phyloP scores from a whole-genome alignment of 768 basidiomycete genomes.

The Tephrocybe sp. region DNA sequence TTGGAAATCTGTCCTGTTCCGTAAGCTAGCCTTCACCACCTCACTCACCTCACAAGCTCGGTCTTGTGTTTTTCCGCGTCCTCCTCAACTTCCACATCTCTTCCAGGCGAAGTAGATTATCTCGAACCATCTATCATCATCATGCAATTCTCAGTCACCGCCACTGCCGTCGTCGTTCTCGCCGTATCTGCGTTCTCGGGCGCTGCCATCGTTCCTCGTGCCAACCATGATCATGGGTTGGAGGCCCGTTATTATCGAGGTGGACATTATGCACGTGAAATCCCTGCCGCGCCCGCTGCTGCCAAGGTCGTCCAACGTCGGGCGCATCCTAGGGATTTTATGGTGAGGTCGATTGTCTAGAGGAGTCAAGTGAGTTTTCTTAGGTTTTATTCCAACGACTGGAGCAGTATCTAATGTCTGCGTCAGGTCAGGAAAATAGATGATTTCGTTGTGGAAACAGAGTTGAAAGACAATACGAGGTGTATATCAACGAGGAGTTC shows the following conservation, averaged over 20 bases:
- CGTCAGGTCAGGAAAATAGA: no score
- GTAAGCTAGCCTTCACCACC: conserved; percentile 36
- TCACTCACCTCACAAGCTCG: conserved; percentile 29
- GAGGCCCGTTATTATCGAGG: conserved; percentile 24
- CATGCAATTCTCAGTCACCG: conserved; percentile 28
- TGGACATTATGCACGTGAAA: conserved; percentile 19
- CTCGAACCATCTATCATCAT: conserved; percentile 14
- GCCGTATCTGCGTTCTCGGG: conserved; percentile 22
- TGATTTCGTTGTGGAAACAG: no score
- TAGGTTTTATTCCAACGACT: no score
- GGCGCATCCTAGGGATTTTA: conserved; percentile 18
- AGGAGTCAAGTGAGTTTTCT: conserved; percentile 2
- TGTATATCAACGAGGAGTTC: not conserved
- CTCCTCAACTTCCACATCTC: conserved; percentile 14
- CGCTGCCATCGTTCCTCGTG: conserved; percentile 27
- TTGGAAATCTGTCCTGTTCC: not conserved
- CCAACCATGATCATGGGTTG: conserved; percentile 19
- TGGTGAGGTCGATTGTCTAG: conserved; percentile 11
- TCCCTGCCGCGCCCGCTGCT: conserved; percentile 3
- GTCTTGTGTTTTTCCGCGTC: conserved; percentile 29
- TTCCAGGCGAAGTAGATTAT: conserved; percentile 26
- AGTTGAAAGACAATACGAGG: no score
- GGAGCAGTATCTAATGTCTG: no score
- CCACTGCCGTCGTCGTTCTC: conserved; percentile 19
- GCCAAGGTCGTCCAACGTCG: conserved; percentile 6